phyloP scores from a whole-genome alignment of 805 yeast species.

The Saturnispora diversa region DNA sequence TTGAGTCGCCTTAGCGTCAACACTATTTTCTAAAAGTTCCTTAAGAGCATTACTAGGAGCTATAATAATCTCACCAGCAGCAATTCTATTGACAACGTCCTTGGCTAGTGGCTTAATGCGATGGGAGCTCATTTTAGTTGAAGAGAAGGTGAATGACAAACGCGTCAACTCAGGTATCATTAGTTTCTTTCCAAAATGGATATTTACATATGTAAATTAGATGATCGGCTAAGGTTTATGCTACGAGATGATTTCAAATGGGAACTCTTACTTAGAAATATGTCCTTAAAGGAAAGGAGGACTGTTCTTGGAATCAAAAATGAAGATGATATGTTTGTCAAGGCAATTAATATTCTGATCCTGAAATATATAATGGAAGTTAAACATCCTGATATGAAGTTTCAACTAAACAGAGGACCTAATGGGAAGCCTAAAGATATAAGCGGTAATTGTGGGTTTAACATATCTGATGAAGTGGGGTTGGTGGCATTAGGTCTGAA shows the following conservation, averaged over 20 bases:
- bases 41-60: conserved; percentile 93
- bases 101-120: conserved; percentile 41
- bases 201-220: conserved; percentile 1
- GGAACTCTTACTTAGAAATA: conserved; percentile 14
- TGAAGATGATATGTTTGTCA: conserved; percentile 28
- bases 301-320: conserved; percentile 35
- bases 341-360: conserved; percentile 40
- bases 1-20: conserved; percentile 72
- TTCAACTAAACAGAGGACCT: conserved; percentile 26
- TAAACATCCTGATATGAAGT: conserved; percentile 15
- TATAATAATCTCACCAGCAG: conserved; percentile 94
- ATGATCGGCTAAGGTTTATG: not conserved
- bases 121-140: no score
- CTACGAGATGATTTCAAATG: conserved; percentile 17
- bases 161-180: not conserved
- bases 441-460: conserved; percentile 36
- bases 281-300: conserved; percentile 32
- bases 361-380: conserved; percentile 36
- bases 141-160: not conserved
- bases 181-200: conserved; percentile 1
- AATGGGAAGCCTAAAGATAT: conserved; percentile 52
- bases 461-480: conserved; percentile 51
- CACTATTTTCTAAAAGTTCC: conserved; percentile 84
- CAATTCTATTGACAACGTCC: conserved; percentile 79
- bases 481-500: conserved; percentile 40